phyloP scores from a whole-genome alignment of 1,284 basidiomycete genomes.

The Cryptococcus wingfieldii region DNA sequence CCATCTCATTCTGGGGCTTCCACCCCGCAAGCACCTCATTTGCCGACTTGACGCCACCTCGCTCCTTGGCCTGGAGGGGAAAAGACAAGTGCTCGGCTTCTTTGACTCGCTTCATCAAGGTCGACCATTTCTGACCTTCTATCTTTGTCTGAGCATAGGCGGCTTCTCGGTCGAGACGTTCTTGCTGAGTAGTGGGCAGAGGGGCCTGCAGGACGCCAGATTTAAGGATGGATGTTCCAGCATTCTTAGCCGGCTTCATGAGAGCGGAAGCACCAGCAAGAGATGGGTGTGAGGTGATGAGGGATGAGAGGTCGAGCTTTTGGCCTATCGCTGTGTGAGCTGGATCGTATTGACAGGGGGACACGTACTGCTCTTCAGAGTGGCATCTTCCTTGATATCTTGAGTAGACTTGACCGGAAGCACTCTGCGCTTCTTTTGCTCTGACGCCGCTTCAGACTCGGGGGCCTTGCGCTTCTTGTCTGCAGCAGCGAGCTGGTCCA shows the following conservation, averaged over 20 bases:
- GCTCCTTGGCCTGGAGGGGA: conserved; percentile 73
- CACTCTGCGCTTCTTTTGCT: conserved; percentile 42
- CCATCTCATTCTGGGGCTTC: conserved; percentile 74
- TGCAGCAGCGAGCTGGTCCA: conserved; percentile 61
- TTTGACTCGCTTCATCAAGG: conserved; percentile 80
- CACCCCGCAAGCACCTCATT: conserved; percentile 54
- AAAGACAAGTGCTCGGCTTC: conserved; percentile 91
- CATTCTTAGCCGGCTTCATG: conserved; percentile 28
- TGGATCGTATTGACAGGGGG: no score
- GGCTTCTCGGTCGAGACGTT: conserved; percentile 84
- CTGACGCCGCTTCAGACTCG: conserved; percentile 63
- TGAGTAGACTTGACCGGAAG: conserved; percentile 47
- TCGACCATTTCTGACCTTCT: conserved; percentile 91
- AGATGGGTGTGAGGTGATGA: conserved; percentile 56
- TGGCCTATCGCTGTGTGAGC: conserved; percentile 26
- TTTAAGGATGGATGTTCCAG: conserved; percentile 55
- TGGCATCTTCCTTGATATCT: conserved; percentile 35
- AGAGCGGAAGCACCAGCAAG: conserved; percentile 56
- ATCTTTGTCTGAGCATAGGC: conserved; percentile 90
- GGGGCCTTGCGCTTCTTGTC: conserved; percentile 68
- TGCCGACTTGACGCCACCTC: conserved; percentile 43
- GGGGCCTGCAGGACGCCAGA: conserved; percentile 73
- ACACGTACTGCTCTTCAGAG: conserved; percentile 38
- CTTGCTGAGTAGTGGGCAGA: conserved; percentile 77
- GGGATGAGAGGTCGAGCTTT: conserved; percentile 51